Percentiles rank a stretch among this genome's conserved stretches.
phyloP scores from a whole-genome alignment of 164 flowering plant species.

The Cinnamomum micranthum region DNA sequence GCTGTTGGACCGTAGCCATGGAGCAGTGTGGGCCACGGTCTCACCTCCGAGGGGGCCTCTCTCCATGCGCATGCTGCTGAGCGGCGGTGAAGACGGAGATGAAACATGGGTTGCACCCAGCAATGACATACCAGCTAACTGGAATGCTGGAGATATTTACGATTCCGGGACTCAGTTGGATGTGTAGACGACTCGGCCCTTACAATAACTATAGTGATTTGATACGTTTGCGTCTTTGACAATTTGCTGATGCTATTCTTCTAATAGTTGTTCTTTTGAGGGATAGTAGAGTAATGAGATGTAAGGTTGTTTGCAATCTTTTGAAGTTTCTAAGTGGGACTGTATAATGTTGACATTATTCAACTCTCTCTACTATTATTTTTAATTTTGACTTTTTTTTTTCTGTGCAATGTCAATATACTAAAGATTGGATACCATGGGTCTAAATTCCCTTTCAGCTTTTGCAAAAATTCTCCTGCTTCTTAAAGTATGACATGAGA shows the following conservation, averaged over 20 bases:
- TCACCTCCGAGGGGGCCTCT: constrained; percentile 73
- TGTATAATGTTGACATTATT: neutral
- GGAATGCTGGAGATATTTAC: constrained; percentile 74
- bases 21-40: constrained; percentile 69
- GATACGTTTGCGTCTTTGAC: neutral
- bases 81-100: constrained; percentile 60
- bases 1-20: constrained; percentile 68
- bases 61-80: constrained; percentile 68
- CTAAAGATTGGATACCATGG: too few relatives aligned
- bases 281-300: neutral
- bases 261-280: neutral
- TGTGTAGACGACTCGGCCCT: neutral
- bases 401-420: too few relatives aligned
- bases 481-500: too few relatives aligned
- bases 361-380: neutral
- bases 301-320: neutral
- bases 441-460: too few relatives aligned
- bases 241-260: too few relatives aligned
- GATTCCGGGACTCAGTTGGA: constrained; percentile 83
- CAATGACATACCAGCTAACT: constrained; percentile 55
- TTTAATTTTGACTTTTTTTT: too few relatives aligned
- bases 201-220: neutral
- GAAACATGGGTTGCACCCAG: constrained; percentile 71
- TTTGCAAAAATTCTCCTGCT: too few relatives aligned
- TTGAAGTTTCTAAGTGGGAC: neutral